These are phyloP conservation scores for Solanum sitiens DNA, from an alignment of 257 asterid species.

Conservation along the genomic window DNA sequence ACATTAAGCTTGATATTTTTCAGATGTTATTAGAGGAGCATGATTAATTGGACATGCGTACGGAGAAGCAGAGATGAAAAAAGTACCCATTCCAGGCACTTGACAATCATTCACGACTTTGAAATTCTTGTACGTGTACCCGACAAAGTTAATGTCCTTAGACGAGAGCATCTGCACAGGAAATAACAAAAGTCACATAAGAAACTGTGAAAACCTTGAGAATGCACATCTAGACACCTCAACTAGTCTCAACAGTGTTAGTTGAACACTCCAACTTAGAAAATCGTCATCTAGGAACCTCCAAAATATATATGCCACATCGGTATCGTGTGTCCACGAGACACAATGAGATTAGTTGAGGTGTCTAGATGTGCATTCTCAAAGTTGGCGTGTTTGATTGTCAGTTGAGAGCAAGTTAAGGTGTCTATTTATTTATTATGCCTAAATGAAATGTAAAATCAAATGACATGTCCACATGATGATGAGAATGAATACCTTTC, in stretches of 20 bases:
- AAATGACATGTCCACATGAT: neutral
- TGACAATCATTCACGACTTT: constrained; percentile 62
- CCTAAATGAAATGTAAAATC: neutral
- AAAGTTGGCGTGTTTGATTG: neutral
- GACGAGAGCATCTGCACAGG: constrained; percentile 19
- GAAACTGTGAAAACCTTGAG: neutral
- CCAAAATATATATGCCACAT: neutral
- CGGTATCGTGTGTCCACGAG: neutral
- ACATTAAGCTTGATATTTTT: neutral
- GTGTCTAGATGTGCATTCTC: neutral
- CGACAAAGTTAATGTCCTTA: constrained; percentile 20
- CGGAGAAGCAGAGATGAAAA: neutral
- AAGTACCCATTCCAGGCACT: constrained; percentile 88
- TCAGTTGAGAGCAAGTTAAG: neutral
- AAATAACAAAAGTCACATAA: neutral
- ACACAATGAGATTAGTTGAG: neutral
- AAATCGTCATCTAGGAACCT: neutral
- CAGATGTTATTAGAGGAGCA: neutral
- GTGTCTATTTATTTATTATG: neutral
- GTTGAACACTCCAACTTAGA: neutral
- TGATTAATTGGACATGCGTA: neutral
- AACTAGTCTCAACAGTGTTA: neutral
- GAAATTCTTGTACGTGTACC: constrained; percentile 22
- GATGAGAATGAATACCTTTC: constrained; percentile 49
- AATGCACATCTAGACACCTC: neutral